These are phyloP conservation scores for Solanum chmielewskii DNA, from an alignment of 257 asterid species.

Conservation along the genomic window DNA sequence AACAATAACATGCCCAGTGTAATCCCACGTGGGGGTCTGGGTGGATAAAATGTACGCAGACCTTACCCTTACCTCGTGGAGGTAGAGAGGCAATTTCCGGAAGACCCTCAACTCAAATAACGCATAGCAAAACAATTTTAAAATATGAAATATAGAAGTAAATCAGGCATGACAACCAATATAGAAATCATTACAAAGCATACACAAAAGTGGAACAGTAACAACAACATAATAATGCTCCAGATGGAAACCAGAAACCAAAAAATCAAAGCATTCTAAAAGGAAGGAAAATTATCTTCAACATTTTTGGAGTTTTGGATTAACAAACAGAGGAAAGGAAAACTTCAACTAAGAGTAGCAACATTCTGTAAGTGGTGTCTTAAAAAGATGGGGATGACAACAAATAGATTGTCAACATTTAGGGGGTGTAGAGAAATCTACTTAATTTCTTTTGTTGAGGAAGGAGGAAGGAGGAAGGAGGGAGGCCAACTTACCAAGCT, in stretches of 20 bases:
- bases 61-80: neutral
- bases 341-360: neutral
- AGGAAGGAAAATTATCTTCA: neutral
- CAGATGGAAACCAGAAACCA: neutral
- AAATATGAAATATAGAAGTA: neutral
- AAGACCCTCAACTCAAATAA: neutral
- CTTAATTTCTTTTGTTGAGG: neutral
- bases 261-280: neutral
- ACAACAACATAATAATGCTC: neutral
- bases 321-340: neutral
- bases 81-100: neutral
- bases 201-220: neutral
- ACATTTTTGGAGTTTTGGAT: neutral
- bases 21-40: neutral
- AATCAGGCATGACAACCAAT: neutral
- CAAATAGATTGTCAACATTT: neutral
- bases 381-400: neutral
- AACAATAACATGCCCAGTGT: neutral
- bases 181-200: neutral
- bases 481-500: constrained; percentile 61
- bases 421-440: neutral
- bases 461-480: too few species aligned
- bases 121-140: neutral
- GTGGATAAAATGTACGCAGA: neutral
- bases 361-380: neutral